Evolutionary conservation across 306 rosid genomes (phyloP).

Genomic region (Hylodesmum podocarpum): DNA sequence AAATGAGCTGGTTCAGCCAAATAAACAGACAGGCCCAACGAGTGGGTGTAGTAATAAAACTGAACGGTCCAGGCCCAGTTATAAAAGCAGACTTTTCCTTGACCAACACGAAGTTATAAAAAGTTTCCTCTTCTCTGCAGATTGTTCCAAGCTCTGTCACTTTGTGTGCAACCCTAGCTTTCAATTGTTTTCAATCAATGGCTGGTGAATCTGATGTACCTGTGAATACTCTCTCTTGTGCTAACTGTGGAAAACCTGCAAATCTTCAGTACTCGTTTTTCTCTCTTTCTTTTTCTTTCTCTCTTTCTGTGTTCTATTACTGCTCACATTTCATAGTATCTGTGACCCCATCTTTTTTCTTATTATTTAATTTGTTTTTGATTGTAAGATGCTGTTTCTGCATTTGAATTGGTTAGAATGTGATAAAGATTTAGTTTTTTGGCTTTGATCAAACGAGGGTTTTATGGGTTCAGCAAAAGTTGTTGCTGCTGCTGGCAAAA

Average conservation of each 20-base stretch:
- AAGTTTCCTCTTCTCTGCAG: background rate
- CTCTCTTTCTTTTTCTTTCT: background rate
- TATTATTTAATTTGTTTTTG: background rate
- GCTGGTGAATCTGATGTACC: conserved; percentile 54
- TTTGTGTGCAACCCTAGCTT: conserved; percentile 25
- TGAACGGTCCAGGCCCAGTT: background rate
- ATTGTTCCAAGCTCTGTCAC: background rate
- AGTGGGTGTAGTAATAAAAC: too few relatives aligned
- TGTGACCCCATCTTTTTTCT: background rate
- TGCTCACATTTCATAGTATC: background rate
- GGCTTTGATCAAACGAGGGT: conserved; percentile 2
- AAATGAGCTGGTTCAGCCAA: background rate
- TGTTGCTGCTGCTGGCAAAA: background rate
- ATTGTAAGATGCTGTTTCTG: background rate
- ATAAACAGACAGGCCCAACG: background rate
- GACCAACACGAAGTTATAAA: conserved; percentile 17
- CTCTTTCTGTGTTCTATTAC: background rate
- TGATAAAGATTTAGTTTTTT: background rate
- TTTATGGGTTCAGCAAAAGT: background rate
- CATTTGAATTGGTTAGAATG: background rate
- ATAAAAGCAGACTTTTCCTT: background rate
- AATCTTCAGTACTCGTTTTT: conserved; percentile 63
- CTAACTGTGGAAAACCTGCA: conserved; percentile 76
- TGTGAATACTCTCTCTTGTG: conserved; percentile 58
- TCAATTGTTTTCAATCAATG: conserved; percentile 41